Percentiles rank a stretch among this genome's conserved stretches.
Conservation (phyloP, 441 rosid species). For the Oxalis stricta region DNA sequence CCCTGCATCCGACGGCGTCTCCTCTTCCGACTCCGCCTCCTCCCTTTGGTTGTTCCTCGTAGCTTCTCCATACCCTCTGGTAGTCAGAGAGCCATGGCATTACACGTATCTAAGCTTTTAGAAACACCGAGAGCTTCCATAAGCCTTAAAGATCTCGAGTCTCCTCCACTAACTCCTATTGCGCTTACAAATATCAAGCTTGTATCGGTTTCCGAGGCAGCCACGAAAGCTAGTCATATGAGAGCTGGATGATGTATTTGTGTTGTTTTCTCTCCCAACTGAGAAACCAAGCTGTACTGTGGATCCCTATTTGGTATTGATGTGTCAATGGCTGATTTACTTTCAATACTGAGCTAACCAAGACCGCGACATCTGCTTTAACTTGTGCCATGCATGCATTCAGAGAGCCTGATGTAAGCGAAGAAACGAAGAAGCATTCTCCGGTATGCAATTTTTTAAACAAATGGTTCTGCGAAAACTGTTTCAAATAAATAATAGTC, state of each 20-base stretch:
- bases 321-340: no score
- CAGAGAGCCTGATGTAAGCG: no score
- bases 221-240: conserved; percentile 36
- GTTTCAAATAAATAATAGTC: no score
- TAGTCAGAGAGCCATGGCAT: conserved; percentile 52
- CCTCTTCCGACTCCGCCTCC: conserved; percentile 77
- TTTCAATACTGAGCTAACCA: no score
- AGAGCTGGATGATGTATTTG: conserved; percentile 44
- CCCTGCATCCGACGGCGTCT: conserved; percentile 36
- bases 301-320: no score
- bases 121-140: conserved; percentile 27
- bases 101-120: conserved; percentile 28
- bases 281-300: no score
- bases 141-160: conserved; percentile 33
- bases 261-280: no score
- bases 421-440: no score
- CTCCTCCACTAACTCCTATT: conserved; percentile 80
- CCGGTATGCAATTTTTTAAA: no score
- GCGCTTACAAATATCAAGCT: conserved; percentile 32
- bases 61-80: conserved; percentile 86
- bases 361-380: no score
- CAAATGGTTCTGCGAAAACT: no score
- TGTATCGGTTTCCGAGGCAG: conserved; percentile 23
- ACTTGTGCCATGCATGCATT: no score
- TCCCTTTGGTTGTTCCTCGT: conserved; percentile 50